phyloP scores from a whole-genome alignment of 2,329 filamentous ascomycete species.

The Penicillium decumbens region DNA sequence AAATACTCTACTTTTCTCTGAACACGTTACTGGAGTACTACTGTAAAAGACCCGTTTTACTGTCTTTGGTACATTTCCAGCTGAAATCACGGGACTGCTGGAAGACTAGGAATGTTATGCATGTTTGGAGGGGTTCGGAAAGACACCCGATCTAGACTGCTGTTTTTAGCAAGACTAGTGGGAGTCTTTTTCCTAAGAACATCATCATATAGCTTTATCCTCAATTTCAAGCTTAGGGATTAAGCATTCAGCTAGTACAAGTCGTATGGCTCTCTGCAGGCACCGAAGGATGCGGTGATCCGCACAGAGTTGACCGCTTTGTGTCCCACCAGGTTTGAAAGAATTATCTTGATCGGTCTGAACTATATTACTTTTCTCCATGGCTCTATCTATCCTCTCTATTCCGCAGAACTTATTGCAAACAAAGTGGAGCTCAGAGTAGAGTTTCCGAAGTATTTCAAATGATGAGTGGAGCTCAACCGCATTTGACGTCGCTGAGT shows the following conservation, averaged over 20 bases:
- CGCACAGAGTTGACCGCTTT: slow-evolving; percentile 11
- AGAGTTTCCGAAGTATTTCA: slow-evolving; percentile 27
- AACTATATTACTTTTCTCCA: neutral
- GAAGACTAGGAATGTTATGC: neutral
- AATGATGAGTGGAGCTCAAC: slow-evolving; percentile 32
- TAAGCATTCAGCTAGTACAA: neutral
- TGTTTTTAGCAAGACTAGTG: neutral
- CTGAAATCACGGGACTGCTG: neutral
- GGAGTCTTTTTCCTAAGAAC: neutral
- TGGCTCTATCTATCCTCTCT: neutral
- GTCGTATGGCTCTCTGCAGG: slow-evolving; percentile 4
- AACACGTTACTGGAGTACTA: neutral
- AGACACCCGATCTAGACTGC: slow-evolving; percentile 1
- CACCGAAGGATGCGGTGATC: slow-evolving; percentile 11
- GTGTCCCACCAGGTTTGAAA: neutral
- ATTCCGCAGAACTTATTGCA: neutral
- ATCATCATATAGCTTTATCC: neutral
- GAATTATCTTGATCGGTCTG: neutral
- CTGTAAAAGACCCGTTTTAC: neutral
- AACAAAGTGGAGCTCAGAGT: slow-evolving; percentile 15
- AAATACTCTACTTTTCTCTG: neutral
- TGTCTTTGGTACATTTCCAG: neutral
- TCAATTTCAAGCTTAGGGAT: neutral
- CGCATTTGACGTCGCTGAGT: slow-evolving; percentile 34
- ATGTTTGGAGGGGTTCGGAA: neutral